phyloP scores from a whole-genome alignment of 208 protist genomes.

The Trypanosomatidae sp. region DNA sequence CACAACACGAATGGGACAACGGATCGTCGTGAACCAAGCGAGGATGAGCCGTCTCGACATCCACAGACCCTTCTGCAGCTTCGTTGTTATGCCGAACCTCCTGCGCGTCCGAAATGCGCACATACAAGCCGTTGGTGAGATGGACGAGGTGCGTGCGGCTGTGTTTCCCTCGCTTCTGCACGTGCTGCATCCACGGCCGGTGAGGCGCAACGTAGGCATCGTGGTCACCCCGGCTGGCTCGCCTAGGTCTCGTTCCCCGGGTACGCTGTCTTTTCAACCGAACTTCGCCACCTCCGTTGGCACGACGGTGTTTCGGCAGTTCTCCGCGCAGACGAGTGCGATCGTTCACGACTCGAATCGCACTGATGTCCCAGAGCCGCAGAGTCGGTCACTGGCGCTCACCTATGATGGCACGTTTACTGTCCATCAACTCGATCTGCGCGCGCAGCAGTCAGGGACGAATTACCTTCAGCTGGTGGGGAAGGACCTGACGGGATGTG shows the following conservation, averaged over 20 bases:
- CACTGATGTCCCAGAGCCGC: not conserved
- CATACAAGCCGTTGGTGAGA: slow-evolving; percentile 65
- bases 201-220: not conserved
- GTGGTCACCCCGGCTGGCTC: not conserved
- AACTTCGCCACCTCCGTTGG: not conserved
- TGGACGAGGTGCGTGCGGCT: slow-evolving; percentile 31
- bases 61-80: slow-evolving; percentile 44
- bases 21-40: slow-evolving; percentile 36
- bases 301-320: not conserved
- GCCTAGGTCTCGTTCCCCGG: not conserved
- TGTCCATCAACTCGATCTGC: slow-evolving; percentile 57
- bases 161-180: slow-evolving; percentile 51
- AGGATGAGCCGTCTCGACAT: slow-evolving; percentile 45
- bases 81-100: slow-evolving; percentile 46
- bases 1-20: slow-evolving; percentile 38
- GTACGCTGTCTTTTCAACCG: not conserved
- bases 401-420: slow-evolving; percentile 78
- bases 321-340: not conserved
- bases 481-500: slow-evolving; percentile 58
- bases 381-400: slow-evolving; percentile 14
- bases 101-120: slow-evolving; percentile 34
- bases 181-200: slow-evolving; percentile 23
- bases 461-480: slow-evolving; percentile 76
- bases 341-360: not conserved
- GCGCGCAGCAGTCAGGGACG: slow-evolving; percentile 49